These are phyloP conservation scores for Zasmidium angulare DNA, from an alignment of 2,329 filamentous ascomycete species.

Conservation along the genomic window DNA sequence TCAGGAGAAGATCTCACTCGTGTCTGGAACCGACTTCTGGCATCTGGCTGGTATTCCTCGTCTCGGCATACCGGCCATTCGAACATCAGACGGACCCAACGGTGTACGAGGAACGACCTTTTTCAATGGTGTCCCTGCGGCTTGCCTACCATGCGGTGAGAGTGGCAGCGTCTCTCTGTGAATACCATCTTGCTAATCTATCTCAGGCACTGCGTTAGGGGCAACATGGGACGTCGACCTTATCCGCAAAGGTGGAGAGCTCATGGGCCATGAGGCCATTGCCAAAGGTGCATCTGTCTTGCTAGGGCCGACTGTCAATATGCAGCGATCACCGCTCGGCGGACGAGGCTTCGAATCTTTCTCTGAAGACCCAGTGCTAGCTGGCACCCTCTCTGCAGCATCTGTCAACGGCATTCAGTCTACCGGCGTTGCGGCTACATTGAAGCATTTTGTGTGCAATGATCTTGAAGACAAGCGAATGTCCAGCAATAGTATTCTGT, in stretches of 20 bases:
- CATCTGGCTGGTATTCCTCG: conserved; percentile 62
- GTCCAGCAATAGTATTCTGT: conserved; percentile 63
- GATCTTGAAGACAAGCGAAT: conserved; percentile 70
- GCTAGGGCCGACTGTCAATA: conserved; percentile 75
- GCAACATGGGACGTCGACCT: conserved; percentile 76
- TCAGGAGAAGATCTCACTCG: conserved; percentile 33
- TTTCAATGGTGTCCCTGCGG: conserved; percentile 64
- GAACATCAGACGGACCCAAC: conserved; percentile 68
- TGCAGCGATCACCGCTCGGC: conserved; percentile 79
- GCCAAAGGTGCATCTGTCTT: conserved; percentile 73
- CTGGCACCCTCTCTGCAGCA: conserved; percentile 67
- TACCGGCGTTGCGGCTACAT: conserved; percentile 70
- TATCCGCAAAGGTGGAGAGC: conserved; percentile 66
- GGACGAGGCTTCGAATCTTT: conserved; percentile 86
- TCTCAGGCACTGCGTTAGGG: conserved; percentile 63
- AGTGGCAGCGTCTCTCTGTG: not conserved
- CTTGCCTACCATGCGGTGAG: conserved; percentile 71
- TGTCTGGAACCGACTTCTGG: conserved; percentile 61
- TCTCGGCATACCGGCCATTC: conserved; percentile 63
- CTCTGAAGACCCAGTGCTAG: conserved; percentile 77
- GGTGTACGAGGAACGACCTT: conserved; percentile 67
- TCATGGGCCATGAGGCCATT: conserved; percentile 70
- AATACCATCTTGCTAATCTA: not conserved
- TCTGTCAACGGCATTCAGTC: conserved; percentile 66
- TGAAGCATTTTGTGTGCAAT: conserved; percentile 77